These are phyloP conservation scores for Penicillium pulvis DNA, from an alignment of 495 filamentous ascomycete genomes.

Conservation along the genomic window DNA sequence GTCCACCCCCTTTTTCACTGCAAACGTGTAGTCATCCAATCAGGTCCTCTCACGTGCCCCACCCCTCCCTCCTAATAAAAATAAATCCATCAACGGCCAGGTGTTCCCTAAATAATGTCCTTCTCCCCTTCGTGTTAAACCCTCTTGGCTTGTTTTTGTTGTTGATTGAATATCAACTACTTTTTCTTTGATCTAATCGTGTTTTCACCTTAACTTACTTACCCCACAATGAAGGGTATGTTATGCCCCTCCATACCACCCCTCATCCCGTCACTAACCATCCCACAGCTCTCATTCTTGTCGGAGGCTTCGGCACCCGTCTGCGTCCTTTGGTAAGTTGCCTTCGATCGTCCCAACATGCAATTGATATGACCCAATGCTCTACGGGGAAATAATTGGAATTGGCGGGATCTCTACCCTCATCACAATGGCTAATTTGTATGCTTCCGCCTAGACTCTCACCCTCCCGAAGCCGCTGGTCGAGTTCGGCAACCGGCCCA, in stretches of 20 bases:
- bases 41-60: constrained; percentile 33
- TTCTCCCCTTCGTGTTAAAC: constrained; percentile 10
- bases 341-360: constrained; percentile 16
- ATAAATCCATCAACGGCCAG: constrained; percentile 40
- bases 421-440: constrained; percentile 11
- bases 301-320: constrained; percentile 98
- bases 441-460: constrained; percentile 65
- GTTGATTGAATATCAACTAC: constrained; percentile 7
- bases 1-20: constrained; percentile 31
- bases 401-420: background rate
- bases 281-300: constrained; percentile 89
- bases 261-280: constrained; percentile 19
- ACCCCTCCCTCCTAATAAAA: constrained; percentile 27
- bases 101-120: constrained; percentile 33
- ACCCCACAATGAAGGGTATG: constrained; percentile 57
- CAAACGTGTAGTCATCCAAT: constrained; percentile 35
- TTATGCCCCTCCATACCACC: constrained; percentile 13
- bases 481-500: constrained; percentile 97
- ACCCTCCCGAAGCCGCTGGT: constrained; percentile 97
- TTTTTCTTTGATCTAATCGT: constrained; percentile 16
- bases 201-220: constrained; percentile 7
- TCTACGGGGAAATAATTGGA: constrained; percentile 11
- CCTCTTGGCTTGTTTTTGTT: constrained; percentile 13
- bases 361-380: constrained; percentile 17
- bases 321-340: constrained; percentile 90